A percentile compares a stretch with the other conserved stretches of the same genome.
Conservation (phyloP, 495 filamentous ascomycete genomes). For the Articulospora tetracladia region DNA sequence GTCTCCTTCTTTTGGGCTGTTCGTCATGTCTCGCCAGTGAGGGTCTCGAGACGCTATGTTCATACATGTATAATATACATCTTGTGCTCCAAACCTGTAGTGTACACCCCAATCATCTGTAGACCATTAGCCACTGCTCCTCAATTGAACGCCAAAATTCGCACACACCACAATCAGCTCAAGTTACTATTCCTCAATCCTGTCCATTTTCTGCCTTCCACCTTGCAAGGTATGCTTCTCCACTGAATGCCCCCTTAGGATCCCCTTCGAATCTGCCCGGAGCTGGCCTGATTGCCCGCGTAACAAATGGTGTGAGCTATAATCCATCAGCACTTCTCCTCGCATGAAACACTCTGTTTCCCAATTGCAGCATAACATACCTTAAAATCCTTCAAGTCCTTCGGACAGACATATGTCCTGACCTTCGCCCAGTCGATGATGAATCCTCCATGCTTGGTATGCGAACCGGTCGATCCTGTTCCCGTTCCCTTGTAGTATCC, state of each 20-base stretch:
- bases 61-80: not conserved
- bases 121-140: not conserved
- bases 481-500: conserved; percentile 97
- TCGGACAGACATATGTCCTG: conserved; percentile 81
- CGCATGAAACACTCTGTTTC: not conserved
- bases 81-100: not conserved
- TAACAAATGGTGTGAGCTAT: conserved; percentile 87
- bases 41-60: not conserved
- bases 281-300: conserved; percentile 49
- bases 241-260: conserved; percentile 48
- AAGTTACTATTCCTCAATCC: conserved; percentile 37
- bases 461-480: conserved; percentile 78
- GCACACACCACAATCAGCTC: not conserved
- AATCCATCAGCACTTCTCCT: not conserved
- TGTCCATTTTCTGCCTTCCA: conserved; percentile 71
- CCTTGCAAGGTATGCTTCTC: conserved; percentile 52
- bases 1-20: too few species aligned
- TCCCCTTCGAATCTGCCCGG: conserved; percentile 47
- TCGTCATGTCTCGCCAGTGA: not conserved
- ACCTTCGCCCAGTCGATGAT: conserved; percentile 80
- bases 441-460: conserved; percentile 83
- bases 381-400: conserved; percentile 63
- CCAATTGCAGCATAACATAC: conserved; percentile 38
- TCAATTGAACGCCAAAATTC: not conserved
- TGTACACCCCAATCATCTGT: not conserved